phyloP scores from a whole-genome alignment of 2,329 filamentous ascomycete genomes.

The Bipolaris cookei region DNA sequence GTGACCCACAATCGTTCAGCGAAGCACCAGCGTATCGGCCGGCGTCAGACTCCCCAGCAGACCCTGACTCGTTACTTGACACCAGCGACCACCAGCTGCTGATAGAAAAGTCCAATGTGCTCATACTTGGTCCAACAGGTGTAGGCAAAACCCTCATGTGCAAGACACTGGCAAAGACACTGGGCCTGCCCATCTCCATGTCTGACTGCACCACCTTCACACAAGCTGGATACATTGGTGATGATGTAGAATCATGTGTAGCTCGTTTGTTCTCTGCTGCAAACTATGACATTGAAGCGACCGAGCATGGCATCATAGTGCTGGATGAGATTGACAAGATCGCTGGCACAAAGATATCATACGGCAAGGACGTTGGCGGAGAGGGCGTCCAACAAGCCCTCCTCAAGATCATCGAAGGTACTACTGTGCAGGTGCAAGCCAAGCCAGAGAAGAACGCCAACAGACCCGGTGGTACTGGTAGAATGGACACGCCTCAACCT shows the following conservation, averaged over 20 bases:
- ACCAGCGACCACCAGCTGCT: constrained; percentile 63
- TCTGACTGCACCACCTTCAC: constrained; percentile 96
- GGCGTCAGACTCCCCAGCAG: constrained; percentile 30
- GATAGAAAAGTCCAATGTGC: constrained; percentile 93
- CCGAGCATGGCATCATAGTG: constrained; percentile 92
- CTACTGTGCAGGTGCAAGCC: constrained; percentile 87
- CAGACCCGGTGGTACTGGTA: constrained; percentile 33
- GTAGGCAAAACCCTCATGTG: constrained; percentile 97
- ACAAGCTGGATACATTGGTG: constrained; percentile 95
- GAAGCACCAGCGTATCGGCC: constrained; percentile 31
- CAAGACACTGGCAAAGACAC: constrained; percentile 85
- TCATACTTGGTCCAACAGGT: constrained; percentile 89
- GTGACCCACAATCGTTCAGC: constrained; percentile 21
- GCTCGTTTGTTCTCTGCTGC: constrained; percentile 87
- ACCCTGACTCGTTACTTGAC: constrained; percentile 58
- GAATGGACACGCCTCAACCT: constrained; percentile 28
- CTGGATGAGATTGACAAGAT: constrained; percentile 98
- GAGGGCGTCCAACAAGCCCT: constrained; percentile 97
- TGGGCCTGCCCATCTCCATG: constrained; percentile 96
- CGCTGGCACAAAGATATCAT: constrained; percentile 82
- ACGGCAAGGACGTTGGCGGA: constrained; percentile 92
- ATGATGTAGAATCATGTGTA: constrained; percentile 96
- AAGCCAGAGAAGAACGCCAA: constrained; percentile 71
- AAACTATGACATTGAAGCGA: constrained; percentile 82
- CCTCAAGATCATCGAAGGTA: constrained; percentile 94